A percentile compares a stretch with the other conserved stretches of the same genome.
These are phyloP conservation scores for Xylariales sp. DNA, from an alignment of 2,329 filamentous ascomycete species.

Conservation along the genomic window DNA sequence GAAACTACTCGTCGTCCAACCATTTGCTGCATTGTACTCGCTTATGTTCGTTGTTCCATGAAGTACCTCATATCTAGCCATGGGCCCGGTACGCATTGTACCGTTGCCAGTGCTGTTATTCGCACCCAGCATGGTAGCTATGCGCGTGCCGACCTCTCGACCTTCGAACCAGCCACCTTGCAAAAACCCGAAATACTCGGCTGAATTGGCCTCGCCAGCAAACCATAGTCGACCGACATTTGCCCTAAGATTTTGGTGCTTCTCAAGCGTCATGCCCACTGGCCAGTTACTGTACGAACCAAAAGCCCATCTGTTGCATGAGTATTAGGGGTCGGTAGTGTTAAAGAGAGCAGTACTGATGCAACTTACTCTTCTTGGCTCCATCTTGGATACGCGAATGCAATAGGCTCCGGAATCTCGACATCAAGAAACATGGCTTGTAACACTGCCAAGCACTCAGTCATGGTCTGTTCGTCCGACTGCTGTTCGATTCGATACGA, in stretches of 20 bases:
- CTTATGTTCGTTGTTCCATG: slow-evolving; percentile 30
- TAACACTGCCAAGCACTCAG: slow-evolving; percentile 53
- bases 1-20: slow-evolving; percentile 6
- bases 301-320: slow-evolving; percentile 40
- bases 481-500: slow-evolving; percentile 56
- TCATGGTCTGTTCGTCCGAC: slow-evolving; percentile 51
- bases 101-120: background rate
- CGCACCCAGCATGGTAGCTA: slow-evolving; percentile 32
- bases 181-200: slow-evolving; percentile 61
- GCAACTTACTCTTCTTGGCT: slow-evolving; percentile 27
- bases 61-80: slow-evolving; percentile 26
- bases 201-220: slow-evolving; percentile 59
- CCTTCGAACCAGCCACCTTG: slow-evolving; percentile 60
- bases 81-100: slow-evolving; percentile 16
- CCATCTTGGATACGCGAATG: slow-evolving; percentile 60
- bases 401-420: slow-evolving; percentile 53
- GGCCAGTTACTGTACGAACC: slow-evolving; percentile 69
- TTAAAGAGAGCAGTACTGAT: background rate
- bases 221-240: slow-evolving; percentile 60
- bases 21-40: slow-evolving; percentile 22
- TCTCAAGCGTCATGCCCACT: slow-evolving; percentile 55
- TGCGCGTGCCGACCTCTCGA: slow-evolving; percentile 38
- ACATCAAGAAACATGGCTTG: slow-evolving; percentile 56
- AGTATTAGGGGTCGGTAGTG: slow-evolving; percentile 2
- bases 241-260: slow-evolving; percentile 64